Base-by-base conservation (phyloP, 306 rosid genomes). In the Rosa lucieae region DNA sequence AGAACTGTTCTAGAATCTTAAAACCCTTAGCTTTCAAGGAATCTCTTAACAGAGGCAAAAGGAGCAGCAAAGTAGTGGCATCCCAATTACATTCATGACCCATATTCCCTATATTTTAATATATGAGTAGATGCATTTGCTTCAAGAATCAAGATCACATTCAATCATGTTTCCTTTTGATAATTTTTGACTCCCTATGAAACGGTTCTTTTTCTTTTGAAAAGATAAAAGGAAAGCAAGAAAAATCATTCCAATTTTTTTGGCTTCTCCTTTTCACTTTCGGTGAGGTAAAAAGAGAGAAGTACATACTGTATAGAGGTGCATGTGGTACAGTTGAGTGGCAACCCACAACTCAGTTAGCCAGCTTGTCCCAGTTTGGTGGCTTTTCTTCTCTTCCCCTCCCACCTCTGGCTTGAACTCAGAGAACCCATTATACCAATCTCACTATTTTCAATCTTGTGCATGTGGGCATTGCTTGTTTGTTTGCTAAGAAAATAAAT, bases 401-500 rank as follows among this genome's bases (percentile, higher is more conserved):
- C 37, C 3, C 37, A 2, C 23, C 10, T 42, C 37, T 26, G 44
- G 26, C 35, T 53, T 53, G 15, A 55, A 26, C 48, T 20, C 63
- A 48, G 43, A 48, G 1, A 43, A 14, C 35, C 43, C 58, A 26
- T 61, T 23, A 61, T 62, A 26, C 11, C 67, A 62, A 62, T 62
- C 29, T 56, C 12, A 56, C 26, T 56, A n/a, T 56, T 56, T 20
- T 21, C 40, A 29, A 63, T 63, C 42, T 63, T 23, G n/a, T 63
- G 68, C 68, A n/a, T 69, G 35, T 69, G 53, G 73, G 53, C 35
- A 6, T 53, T 18, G 37, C 72, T 63, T 46, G 72, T 68, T 53
- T 63, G 61, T 18, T 63, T 63, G 61, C 79, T 76, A 18, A 46
- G 79, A 29, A 76, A 76, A 23, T 21, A 76, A 76, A 62, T 29